Evolutionary conservation across 805 yeast species (phyloP), one percentile per base, ranked within the genome.

Genomic region (Zygosaccharomyces kombuchaensis): DNA sequence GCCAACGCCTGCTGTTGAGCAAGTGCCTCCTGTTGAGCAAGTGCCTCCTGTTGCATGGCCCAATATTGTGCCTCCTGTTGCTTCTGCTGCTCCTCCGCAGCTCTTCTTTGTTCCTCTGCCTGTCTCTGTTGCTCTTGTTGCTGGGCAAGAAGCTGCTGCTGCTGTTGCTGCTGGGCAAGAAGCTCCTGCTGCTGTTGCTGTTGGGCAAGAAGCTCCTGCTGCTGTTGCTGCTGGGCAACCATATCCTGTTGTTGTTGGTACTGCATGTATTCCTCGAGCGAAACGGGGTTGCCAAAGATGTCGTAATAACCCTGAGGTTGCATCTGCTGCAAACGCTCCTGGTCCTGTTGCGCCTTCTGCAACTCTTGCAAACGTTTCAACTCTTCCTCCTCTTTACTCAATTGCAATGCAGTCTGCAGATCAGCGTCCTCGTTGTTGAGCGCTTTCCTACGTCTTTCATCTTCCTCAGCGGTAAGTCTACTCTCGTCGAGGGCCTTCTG

Each of bases 401-500:
- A 43, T 34, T 59, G 58, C 44, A 58, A 45, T 2, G 62, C 61
- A 16, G 60, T 51, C 32, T 56, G 54, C 36, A 59, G 34, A 35
- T 60, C 64, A 16, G 55, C 58, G 29, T 58, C 59, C 29, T 54
- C 53, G 22, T 49, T 50, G 26, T 36, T 41, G 38, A 51, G 27
- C 17, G 50, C 60, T 36, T 70, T 68, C 53, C 81, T 71, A 52
- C 81, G 73, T 46, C 74, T 74, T 50, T 79, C 84, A 54, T 88
- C 96, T 50, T 85, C 89, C 50, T 84, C 89, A 0, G 96, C 96
- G 2, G 96, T 87, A 54, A 75, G 62, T 58, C 79, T 77, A 39
- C 95, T 84, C 57, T 82, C 83, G 53, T 85, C 95, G 45, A 91
- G 68, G 0, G 96, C 97, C 40, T 75, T 73, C 63, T 81, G 83